phyloP scores from a whole-genome alignment of 78 protist genomes.

The Dictyostelium brefeldianum region DNA sequence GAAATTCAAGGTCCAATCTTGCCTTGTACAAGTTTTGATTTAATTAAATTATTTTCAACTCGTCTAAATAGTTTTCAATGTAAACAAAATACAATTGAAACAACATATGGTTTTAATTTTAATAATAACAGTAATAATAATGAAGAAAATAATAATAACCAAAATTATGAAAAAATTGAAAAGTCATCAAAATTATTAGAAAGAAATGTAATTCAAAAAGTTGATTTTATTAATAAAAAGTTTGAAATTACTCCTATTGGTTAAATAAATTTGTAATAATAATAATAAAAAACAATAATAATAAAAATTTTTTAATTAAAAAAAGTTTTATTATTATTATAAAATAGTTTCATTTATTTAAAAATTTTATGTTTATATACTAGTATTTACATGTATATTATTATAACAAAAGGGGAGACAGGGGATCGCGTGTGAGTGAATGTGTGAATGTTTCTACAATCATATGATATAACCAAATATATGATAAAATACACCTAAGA shows the following conservation, averaged over 20 bases:
- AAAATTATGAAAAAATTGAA: not conserved
- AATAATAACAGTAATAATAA: not conserved
- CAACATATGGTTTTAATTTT: constrained; percentile 54
- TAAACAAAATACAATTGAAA: constrained; percentile 7
- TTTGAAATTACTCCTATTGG: constrained; percentile 20
- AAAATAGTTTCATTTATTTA: too few species aligned
- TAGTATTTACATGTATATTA: too few species aligned
- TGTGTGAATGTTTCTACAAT: too few species aligned
- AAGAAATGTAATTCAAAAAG: constrained; percentile 23
- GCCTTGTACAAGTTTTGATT: constrained; percentile 22
- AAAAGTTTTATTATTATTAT: too few species aligned
- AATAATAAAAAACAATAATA: not conserved
- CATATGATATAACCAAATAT: too few species aligned
- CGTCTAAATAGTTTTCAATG: constrained; percentile 18
- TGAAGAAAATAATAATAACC: not conserved
- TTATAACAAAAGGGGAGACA: too few species aligned
- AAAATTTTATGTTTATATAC: too few species aligned
- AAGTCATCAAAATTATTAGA: constrained; percentile 25
- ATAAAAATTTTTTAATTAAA: not conserved
- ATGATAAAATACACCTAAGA: too few species aligned
- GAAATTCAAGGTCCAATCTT: constrained; percentile 62
- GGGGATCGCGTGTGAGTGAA: too few species aligned
- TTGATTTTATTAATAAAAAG: not conserved
- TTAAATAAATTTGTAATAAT: not conserved
- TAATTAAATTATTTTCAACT: not conserved